Evolutionary conservation across 192 early-diverging fungal genomes (phyloP), one percentile per base, ranked within the genome.

Genomic region (Backusella sp.): DNA sequence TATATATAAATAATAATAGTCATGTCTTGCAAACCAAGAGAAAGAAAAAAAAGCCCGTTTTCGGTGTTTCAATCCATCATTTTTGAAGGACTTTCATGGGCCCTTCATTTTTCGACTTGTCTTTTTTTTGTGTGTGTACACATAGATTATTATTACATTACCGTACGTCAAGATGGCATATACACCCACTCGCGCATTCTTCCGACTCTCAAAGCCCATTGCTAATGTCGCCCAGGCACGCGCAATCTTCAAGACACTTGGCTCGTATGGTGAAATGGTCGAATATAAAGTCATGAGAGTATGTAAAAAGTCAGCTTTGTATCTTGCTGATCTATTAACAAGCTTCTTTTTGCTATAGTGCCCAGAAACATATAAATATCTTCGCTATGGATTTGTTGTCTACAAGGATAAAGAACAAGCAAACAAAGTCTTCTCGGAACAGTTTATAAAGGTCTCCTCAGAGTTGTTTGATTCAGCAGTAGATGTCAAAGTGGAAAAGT

Each of bases 271-370:
- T 32, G 79, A 81, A 53, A 44, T 77, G 53, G 34, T 81, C 6
- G 79, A 81, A 70, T 81, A 81, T 65, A 81, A 77, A 49, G 67
- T 81, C 23, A 69, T 76, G 53, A 76, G 79, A 70, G 77, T 78
- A 78, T 42, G 69, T 37, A 2, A 35, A 41, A 21, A 72, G 3
- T 56, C 46, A 6, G 3, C 44, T 7, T 68, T 28, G 15, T 14
- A 15, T 42, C 2, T 21, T 14, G n/a, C n/a, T n/a, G n/a, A n/a
- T n/a, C n/a, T 21, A 19, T n/a, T 44, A 44, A 44, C 15, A 44
- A 44, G 15, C 4, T 4, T 44, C 0, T 44, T 44, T 17, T 74
- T 37, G 7, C 12, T 6, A 36, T 59, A 82, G 81, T 78, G 77
- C 30, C 81, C 77, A 12, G 77, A 78, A 73, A 76, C 77, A 30